Evolutionary conservation across 176 grass and related monocot species (phyloP), one percentile per base, ranked within the genome.

Genomic region (Zizania latifolia): DNA sequence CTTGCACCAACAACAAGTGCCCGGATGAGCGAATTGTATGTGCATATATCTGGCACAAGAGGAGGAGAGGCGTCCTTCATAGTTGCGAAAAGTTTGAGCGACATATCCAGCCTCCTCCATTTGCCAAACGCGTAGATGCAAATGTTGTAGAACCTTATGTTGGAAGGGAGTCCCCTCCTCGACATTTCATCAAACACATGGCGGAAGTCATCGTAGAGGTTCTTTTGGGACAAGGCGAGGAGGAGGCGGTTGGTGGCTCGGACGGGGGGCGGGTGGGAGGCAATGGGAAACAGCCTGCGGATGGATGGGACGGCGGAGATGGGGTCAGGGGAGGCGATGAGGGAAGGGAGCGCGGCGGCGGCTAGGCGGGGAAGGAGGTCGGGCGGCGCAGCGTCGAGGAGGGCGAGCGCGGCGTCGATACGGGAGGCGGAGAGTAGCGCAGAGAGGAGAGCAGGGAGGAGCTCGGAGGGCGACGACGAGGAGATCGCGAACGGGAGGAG

Each of bases 91-190:
- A 97, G 90, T 24, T 58, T 70, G 1, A 93, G 65, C 1, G 90
- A 81, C 65, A 87, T 80, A 34, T 69, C 77, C 44, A 93, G 51
- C 69, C 75, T 65, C 59, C 86, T 85, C 78, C 88, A 97, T 44
- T 84, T 83, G 27, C 88, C 84, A 38, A 91, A 93, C 13, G 94
- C 90, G 36, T 97, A 82, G 81, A 97, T 93, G 66, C 88, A 93
- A 14, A 97, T 81, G 70, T 97, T 97, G 65, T 89, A 97, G 67
- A 82, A 71, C 81, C 90, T 81, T 4, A 81, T 37, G 38, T 92
- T 85, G 33, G 92, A 78, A 53, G 83, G 62, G 13, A 91, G 72
- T 22, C 89, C 84, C 55, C 81, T 89, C 13, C 63, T 62, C 17
- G 83, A 80, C 81, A 97, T 73, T 86, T 97, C 86, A 17, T 91